Evolutionary conservation across 345 rosid genomes (phyloP).

Genomic region (Corchorus capsularis): DNA sequence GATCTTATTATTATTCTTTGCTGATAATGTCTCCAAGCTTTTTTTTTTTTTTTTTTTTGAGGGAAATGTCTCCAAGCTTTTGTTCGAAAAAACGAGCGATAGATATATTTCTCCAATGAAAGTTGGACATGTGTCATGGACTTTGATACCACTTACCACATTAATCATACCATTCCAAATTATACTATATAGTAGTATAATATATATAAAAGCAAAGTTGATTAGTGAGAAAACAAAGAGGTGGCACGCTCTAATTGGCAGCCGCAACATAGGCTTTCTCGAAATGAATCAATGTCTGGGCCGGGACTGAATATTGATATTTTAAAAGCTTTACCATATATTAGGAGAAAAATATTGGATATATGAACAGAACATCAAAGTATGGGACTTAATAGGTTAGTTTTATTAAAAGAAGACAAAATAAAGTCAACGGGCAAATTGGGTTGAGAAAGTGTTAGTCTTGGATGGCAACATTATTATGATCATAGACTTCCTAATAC

Average conservation of each 20-base stretch:
- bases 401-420: too few relatives aligned
- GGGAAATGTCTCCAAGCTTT: background rate
- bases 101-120: background rate
- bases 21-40: background rate
- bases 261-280: background rate
- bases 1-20: background rate
- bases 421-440: background rate
- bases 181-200: too few relatives aligned
- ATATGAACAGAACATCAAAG: background rate
- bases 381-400: background rate
- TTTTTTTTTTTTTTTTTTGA: too few relatives aligned
- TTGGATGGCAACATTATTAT: background rate
- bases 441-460: constrained; percentile 2
- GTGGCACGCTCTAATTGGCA: background rate
- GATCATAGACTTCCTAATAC: background rate
- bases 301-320: background rate
- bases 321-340: background rate
- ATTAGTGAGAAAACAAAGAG: background rate
- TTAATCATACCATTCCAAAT: background rate
- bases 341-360: background rate
- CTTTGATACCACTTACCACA: background rate
- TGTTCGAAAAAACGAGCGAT: background rate
- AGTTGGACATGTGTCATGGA: background rate
- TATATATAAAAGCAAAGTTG: background rate
- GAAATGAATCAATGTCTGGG: background rate